These are phyloP conservation scores for Dioszegia crocea DNA, from an alignment of 768 basidiomycete genomes.

Conservation along the genomic window DNA sequence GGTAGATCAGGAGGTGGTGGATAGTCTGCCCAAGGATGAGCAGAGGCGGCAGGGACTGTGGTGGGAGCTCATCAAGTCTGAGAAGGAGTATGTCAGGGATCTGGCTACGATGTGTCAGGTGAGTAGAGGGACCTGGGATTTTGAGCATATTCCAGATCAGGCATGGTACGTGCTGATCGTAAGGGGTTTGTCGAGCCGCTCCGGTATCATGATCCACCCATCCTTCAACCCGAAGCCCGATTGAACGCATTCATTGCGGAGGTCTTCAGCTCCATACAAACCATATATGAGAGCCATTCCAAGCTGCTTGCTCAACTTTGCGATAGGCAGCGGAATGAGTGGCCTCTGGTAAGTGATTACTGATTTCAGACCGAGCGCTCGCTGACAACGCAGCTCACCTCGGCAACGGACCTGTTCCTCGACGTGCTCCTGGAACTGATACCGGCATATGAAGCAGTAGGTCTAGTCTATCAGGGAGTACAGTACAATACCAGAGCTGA, in stretches of 20 bases:
- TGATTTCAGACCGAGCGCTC: background rate
- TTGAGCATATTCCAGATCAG: background rate
- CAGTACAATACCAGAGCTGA: background rate
- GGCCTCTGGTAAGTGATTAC: slow-evolving; percentile 29
- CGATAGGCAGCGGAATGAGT: slow-evolving; percentile 39
- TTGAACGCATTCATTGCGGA: slow-evolving; percentile 40
- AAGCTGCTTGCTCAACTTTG: slow-evolving; percentile 26
- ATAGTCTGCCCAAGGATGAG: slow-evolving; percentile 28
- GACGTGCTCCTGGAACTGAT: slow-evolving; percentile 25
- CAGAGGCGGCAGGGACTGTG: slow-evolving; percentile 36
- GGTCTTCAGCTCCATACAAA: slow-evolving; percentile 36
- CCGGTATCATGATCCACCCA: slow-evolving; percentile 20
- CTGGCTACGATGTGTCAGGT: slow-evolving; percentile 37
- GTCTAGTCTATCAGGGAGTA: slow-evolving; percentile 9
- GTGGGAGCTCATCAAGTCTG: slow-evolving; percentile 44
- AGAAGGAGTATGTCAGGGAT: slow-evolving; percentile 42
- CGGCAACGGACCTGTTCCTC: slow-evolving; percentile 36
- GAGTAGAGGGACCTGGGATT: background rate
- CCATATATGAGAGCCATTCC: slow-evolving; percentile 26
- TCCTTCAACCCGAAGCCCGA: slow-evolving; percentile 24
- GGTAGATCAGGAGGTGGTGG: slow-evolving; percentile 25
- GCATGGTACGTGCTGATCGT: no score
- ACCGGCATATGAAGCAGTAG: slow-evolving; percentile 35
- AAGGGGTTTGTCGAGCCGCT: slow-evolving; percentile 40
- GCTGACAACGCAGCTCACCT: slow-evolving; percentile 24